Evolutionary conservation across 73 alveolate species (phyloP), one percentile per base, ranked within the genome.

Genomic region (Tetrahymena thermophila): DNA sequence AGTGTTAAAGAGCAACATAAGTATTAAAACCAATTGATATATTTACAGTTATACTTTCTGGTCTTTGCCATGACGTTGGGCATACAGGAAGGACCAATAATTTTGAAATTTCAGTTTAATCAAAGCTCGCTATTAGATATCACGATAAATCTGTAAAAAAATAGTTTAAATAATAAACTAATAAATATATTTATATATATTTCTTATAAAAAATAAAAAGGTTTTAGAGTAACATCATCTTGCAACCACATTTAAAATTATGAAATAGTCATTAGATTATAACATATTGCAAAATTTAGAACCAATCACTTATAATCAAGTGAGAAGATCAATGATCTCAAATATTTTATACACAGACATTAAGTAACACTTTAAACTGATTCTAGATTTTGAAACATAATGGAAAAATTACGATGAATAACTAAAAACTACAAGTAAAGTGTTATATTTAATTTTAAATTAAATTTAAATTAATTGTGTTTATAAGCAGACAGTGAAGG

Each of bases 41-140:
- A 10, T 85, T 95, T 93, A 31, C 95, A 21, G 85, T 94, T 23
- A 85, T 95, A 14, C 83, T 95, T 35, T 95, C 97, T 43, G 97
- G 97, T 43, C 94, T 95, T n/a, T 95, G 97, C 84, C 97, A 95
- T 95, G 97, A 95, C 89, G 97, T 95, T 16, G 44, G 93, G 10
- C 97, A 95, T 44, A 95, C 97, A 42, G 97, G 95, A 6, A 42
- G 97, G 34, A 95, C 97, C 0, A 95, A 95, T 11, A 95, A 85
- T 34, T 95, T 95, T 37, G 94, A 85, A 93, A 95, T 95, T 23
- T 56, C 93, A 35, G 94, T 94, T n/a, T 56, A 93, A 0, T 89
- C 95, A 13, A 95, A 95, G 84, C 84, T 95, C 43, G 97, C 97
- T 16, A 85, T 89, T 19, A 85, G 97, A 38, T 95, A 95, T 93